These are phyloP conservation scores for Solanum pimpinellifolium DNA, from an alignment of 257 asterid species.

Conservation along the genomic window DNA sequence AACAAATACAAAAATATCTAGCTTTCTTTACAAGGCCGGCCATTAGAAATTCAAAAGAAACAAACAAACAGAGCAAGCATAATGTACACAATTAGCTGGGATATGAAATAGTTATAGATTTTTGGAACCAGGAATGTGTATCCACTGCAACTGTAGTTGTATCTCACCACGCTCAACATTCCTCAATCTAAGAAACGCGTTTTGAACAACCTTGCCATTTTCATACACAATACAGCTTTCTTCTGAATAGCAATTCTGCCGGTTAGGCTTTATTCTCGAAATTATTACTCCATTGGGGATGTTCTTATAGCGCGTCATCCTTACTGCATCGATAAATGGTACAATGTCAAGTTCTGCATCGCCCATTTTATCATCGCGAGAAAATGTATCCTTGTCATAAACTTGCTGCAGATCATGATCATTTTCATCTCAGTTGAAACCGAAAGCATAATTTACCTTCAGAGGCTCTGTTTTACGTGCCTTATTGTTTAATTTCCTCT, in stretches of 20 bases:
- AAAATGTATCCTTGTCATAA: slow-evolving; percentile 48
- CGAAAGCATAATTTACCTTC: neutral
- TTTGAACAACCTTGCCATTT: slow-evolving; percentile 34
- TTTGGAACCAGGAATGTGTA: slow-evolving; percentile 44
- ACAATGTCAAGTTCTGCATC: slow-evolving; percentile 54
- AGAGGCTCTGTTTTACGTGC: neutral
- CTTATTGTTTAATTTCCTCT: neutral
- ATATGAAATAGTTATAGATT: neutral
- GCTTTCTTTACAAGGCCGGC: neutral
- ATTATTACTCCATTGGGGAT: slow-evolving; percentile 37
- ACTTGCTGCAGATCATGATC: slow-evolving; percentile 35
- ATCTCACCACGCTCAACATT: slow-evolving; percentile 74
- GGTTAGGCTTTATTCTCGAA: slow-evolving; percentile 27
- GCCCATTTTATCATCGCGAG: slow-evolving; percentile 70
- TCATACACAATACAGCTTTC: slow-evolving; percentile 43
- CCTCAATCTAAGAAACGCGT: slow-evolving; percentile 42
- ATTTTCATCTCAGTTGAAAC: neutral
- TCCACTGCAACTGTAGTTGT: slow-evolving; percentile 55
- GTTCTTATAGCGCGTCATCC: slow-evolving; percentile 12
- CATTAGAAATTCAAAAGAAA: neutral
- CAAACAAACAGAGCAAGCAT: neutral
- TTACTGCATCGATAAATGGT: slow-evolving; percentile 26
- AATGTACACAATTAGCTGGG: neutral
- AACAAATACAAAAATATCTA: neutral
- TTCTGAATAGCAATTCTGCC: slow-evolving; percentile 54